These are phyloP conservation scores for Epithele typhae DNA, from an alignment of 768 basidiomycete genomes.

Conservation along the genomic window DNA sequence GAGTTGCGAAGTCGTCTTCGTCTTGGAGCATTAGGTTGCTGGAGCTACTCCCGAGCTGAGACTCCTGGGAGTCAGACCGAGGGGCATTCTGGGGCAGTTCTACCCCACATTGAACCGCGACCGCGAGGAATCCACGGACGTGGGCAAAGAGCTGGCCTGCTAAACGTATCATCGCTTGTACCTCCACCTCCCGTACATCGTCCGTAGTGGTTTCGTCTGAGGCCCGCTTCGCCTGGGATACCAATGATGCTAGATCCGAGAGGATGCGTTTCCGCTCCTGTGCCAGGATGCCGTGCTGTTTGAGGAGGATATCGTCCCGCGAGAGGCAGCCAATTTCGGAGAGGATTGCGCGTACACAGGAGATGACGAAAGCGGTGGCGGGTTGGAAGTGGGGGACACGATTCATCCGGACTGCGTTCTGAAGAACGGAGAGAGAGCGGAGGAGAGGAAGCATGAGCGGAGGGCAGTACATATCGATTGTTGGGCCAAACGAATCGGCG, in stretches of 20 bases:
- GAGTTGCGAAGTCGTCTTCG: slow-evolving; percentile 9
- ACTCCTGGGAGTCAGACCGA: slow-evolving; percentile 20
- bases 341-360: slow-evolving; percentile 85
- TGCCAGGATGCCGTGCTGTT: slow-evolving; percentile 58
- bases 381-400: slow-evolving; percentile 86
- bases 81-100: slow-evolving; percentile 41
- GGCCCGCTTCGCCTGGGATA: slow-evolving; percentile 71
- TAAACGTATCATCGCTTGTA: slow-evolving; percentile 74
- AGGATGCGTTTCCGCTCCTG: slow-evolving; percentile 81
- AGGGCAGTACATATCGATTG: slow-evolving; percentile 58
- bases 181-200: slow-evolving; percentile 50
- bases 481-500: slow-evolving; percentile 42
- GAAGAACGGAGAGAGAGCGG: slow-evolving; percentile 81
- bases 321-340: slow-evolving; percentile 79
- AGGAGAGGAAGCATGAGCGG: slow-evolving; percentile 80
- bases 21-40: slow-evolving; percentile 27
- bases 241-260: slow-evolving; percentile 74
- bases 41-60: slow-evolving; percentile 27
- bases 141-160: slow-evolving; percentile 79
- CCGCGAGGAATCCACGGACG: slow-evolving; percentile 74
- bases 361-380: slow-evolving; percentile 91
- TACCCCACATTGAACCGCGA: slow-evolving; percentile 72
- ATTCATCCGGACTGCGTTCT: slow-evolving; percentile 77
- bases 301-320: slow-evolving; percentile 73
- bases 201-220: slow-evolving; percentile 44